Conservation (phyloP, 1,139 yeast species). For the Pichia kudriavzevii region DNA sequence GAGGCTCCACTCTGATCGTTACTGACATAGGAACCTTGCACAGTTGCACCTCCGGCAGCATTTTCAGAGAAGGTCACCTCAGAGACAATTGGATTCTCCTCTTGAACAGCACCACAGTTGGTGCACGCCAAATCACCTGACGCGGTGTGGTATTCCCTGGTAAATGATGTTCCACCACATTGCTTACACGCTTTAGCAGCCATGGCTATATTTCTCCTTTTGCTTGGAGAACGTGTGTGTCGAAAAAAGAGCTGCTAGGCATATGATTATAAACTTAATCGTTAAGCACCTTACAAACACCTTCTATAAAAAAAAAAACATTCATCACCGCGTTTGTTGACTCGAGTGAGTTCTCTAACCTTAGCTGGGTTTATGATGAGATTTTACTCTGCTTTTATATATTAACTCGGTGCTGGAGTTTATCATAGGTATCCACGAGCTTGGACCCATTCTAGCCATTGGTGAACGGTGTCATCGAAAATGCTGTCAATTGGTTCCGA, state of each 20-base stretch:
- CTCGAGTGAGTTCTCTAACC: too few species aligned
- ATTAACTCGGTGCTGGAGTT: too few species aligned
- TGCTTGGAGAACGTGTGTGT: too few species aligned
- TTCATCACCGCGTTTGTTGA: too few species aligned
- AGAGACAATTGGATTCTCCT: constrained; percentile 89
- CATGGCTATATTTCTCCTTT: background rate
- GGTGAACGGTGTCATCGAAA: constrained; percentile 6
- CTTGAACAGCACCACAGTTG: constrained; percentile 78
- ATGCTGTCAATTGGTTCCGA: constrained; percentile 1
- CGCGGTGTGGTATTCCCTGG: constrained; percentile 46
- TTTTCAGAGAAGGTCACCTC: constrained; percentile 94
- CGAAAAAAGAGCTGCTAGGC: background rate
- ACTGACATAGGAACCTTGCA: constrained; percentile 88
- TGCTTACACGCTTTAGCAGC: constrained; percentile 22
- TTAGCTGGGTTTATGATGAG: too few species aligned
- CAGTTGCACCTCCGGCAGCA: constrained; percentile 89
- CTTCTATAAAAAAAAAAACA: too few species aligned
- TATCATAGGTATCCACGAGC: constrained; percentile 2
- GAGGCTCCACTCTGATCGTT: constrained; percentile 80
- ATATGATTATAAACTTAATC: background rate
- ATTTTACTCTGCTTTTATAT: too few species aligned
- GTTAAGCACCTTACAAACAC: background rate
- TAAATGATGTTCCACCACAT: constrained; percentile 43
- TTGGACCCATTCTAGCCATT: constrained; percentile 10
- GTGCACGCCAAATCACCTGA: constrained; percentile 75